These are phyloP conservation scores for Colletotrichum horii DNA, from an alignment of 2,329 filamentous ascomycete genomes.

Conservation along the genomic window DNA sequence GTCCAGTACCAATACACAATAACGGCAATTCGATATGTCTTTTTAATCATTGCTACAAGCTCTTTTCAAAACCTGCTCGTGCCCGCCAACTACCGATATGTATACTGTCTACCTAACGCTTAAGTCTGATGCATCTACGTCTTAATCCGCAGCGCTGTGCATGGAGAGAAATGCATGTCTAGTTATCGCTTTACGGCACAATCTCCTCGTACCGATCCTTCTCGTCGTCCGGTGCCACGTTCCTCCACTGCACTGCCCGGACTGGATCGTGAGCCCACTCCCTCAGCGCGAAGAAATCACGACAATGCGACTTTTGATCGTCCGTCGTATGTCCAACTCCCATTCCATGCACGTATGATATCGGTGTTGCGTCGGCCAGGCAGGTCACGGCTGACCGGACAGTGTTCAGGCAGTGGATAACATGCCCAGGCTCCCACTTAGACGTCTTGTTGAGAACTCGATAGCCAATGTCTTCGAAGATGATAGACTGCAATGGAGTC, in stretches of 20 bases:
- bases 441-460: slow-evolving; percentile 5
- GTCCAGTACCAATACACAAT: background rate
- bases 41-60: rapidly evolving
- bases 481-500: background rate
- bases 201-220: slow-evolving; percentile 2
- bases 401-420: slow-evolving; percentile 10
- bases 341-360: slow-evolving; percentile 9
- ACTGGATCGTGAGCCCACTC: slow-evolving; percentile 8
- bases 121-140: background rate
- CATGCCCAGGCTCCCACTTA: slow-evolving; percentile 6
- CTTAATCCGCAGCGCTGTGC: too few relatives aligned
- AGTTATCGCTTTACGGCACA: background rate
- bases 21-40: background rate
- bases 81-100: background rate
- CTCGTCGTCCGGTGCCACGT: slow-evolving; percentile 3
- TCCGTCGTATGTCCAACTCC: slow-evolving; percentile 13
- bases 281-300: slow-evolving; percentile 10
- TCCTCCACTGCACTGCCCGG: background rate
- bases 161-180: too few relatives aligned
- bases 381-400: slow-evolving; percentile 1
- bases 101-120: background rate
- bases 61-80: background rate
- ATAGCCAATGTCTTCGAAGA: slow-evolving; percentile 9
- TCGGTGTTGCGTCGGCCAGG: slow-evolving; percentile 1
- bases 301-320: background rate